Conservation (phyloP, 202 grass and related monocot genomes). For the Zoysia matrella region DNA sequence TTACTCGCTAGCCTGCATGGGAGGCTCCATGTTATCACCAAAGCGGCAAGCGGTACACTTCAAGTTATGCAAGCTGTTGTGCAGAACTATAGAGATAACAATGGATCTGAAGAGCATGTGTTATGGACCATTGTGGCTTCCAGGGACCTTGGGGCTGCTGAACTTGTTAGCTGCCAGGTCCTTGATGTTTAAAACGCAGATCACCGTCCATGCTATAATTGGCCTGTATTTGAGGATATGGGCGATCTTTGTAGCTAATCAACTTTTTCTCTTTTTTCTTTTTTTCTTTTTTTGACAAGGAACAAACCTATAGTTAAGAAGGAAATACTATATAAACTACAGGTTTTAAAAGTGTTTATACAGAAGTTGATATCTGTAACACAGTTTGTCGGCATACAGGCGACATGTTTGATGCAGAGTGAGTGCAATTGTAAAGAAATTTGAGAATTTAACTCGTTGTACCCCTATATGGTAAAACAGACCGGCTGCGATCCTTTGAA, state of each 20-base stretch:
- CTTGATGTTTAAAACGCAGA: constrained; percentile 59
- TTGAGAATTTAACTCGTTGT: neutral
- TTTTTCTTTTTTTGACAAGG: neutral
- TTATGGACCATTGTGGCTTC: constrained; percentile 59
- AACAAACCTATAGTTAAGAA: neutral
- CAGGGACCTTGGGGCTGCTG: constrained; percentile 73
- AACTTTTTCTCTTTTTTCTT: neutral
- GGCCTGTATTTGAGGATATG: neutral
- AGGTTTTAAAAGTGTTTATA: too few relatives aligned
- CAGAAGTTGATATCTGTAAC: neutral
- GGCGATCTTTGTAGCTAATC: neutral
- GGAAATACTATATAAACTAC: neutral
- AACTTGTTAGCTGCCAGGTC: constrained; percentile 87
- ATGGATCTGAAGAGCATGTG: constrained; percentile 43
- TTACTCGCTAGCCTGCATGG: constrained; percentile 75
- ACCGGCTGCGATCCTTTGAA: neutral
- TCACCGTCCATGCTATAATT: neutral
- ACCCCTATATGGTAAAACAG: neutral
- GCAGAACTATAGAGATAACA: constrained; percentile 35
- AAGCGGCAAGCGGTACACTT: constrained; percentile 60
- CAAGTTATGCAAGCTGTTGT: constrained; percentile 65
- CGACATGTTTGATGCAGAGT: constrained; percentile 9
- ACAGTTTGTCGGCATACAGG: neutral
- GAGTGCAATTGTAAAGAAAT: neutral
- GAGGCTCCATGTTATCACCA: constrained; percentile 81